Conservation (phyloP, 352 stramenopile species). For the Albugo candida region DNA sequence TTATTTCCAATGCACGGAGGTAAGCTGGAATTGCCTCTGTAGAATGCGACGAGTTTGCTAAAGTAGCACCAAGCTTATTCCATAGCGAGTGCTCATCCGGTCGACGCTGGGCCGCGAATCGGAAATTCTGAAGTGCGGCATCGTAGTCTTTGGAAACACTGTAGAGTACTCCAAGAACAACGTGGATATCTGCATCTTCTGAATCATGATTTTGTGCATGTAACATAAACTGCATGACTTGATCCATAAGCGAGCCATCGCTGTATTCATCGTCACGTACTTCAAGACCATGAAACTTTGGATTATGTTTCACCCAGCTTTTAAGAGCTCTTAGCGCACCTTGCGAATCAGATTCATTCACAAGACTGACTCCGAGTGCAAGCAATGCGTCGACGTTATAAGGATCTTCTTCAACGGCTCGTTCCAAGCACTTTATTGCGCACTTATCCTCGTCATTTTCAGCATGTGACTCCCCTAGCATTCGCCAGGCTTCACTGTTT, state of each 20-base stretch:
- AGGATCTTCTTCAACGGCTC: conserved; percentile 86
- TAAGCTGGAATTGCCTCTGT: conserved; percentile 88
- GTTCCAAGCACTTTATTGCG: conserved; percentile 89
- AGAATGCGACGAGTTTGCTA: conserved; percentile 89
- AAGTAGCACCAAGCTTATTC: conserved; percentile 95
- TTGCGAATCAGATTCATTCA: conserved; percentile 93
- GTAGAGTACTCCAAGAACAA: conserved; percentile 93
- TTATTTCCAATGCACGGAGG: conserved; percentile 84
- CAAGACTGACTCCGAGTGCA: conserved; percentile 87
- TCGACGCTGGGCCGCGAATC: conserved; percentile 44
- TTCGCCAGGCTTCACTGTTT: conserved; percentile 87
- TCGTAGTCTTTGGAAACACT: conserved; percentile 95
- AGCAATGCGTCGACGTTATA: conserved; percentile 89
- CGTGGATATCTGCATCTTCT: conserved; percentile 54
- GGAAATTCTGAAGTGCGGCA: conserved; percentile 80
- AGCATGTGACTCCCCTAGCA: conserved; percentile 88
- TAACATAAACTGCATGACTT: conserved; percentile 89
- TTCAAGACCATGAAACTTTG: conserved; percentile 89
- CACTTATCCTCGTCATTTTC: conserved; percentile 93
- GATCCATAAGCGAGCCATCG: conserved; percentile 80
- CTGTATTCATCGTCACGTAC: conserved; percentile 77
- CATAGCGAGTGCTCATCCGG: conserved; percentile 92
- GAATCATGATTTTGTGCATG: conserved; percentile 68
- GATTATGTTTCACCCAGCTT: conserved; percentile 93
- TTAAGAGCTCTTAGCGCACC: conserved; percentile 86